Percentiles rank a stretch among this genome's conserved stretches.
phyloP scores from a whole-genome alignment of 176 grass and related monocot genomes.

The Urochloa ruziziensis region DNA sequence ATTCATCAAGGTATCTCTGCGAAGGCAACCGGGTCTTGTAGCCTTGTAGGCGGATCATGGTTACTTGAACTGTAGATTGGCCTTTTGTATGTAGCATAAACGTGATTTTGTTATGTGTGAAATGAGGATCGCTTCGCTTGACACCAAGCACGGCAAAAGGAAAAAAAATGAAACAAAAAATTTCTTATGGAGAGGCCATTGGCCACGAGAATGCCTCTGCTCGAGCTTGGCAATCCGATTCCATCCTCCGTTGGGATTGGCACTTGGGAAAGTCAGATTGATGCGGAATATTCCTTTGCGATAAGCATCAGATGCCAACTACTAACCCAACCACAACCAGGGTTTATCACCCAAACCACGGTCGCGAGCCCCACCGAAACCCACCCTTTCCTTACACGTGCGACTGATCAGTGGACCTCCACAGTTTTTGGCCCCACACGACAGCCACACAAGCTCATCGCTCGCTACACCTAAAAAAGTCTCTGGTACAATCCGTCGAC shows the following conservation, averaged over 20 bases:
- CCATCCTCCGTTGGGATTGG: neutral
- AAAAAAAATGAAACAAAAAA: neutral
- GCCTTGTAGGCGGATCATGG: too few species aligned
- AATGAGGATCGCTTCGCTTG: neutral
- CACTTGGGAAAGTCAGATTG: neutral
- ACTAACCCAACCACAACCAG: neutral
- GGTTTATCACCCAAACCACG: neutral
- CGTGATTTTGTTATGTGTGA: neutral
- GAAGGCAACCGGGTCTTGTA: neutral
- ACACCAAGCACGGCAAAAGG: neutral
- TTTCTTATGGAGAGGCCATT: neutral
- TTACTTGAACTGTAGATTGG: neutral
- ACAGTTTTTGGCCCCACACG: fast-evolving
- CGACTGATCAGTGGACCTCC: neutral
- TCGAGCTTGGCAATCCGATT: neutral
- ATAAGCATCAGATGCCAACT: neutral
- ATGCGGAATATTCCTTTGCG: slow-evolving; percentile 4
- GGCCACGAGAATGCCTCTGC: neutral
- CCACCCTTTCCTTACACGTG: fast-evolving
- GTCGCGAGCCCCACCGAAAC: neutral
- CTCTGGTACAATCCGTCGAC: neutral
- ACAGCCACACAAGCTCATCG: fast-evolving
- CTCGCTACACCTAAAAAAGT: too few species aligned
- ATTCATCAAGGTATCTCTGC: neutral
- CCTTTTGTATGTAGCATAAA: neutral